Evolutionary conservation across 1,284 basidiomycete genomes (phyloP), one percentile per base, ranked within the genome.

Genomic region (Mycosarcoma maydis): DNA sequence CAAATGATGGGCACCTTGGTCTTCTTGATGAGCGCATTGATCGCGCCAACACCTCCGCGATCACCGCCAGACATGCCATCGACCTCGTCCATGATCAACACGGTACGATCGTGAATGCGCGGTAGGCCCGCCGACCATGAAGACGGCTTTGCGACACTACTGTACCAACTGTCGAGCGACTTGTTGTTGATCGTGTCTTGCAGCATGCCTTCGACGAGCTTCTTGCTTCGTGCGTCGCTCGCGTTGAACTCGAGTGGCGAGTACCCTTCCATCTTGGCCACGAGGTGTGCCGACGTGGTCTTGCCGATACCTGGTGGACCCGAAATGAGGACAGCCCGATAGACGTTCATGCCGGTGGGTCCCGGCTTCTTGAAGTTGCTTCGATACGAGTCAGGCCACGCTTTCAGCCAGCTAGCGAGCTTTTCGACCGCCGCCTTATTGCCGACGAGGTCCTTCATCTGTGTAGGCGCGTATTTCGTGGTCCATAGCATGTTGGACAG

Each of bases 51-150:
- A 64, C 95, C 95, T 19, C 96, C 95, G 46, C 95, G 87, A 83
- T 99, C 96, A 23, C 95, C 95, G 3, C 92, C 92, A 6, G 93
- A 96, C 94, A 98, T 98, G 8, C 96, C 95, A 75, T 99, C 95
- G 0, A 98, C 95, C 82, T 99, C 96, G 80, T 99, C 96, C 93
- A 99, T 97, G 81, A 98, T 98, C 39, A 98, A 84, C 69, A 93
- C 92, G 0, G 91, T 89, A 75, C 87, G 88, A 70, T 91, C 88
- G 0, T 90, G 92, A 61, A 97, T 88, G 11, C 88, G 68, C 29
- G 39, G 62, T 11, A 58, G 38, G 44, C 33, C 50, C 26, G 41
- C 42, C 13, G 44, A 40, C 13, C 48, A 32, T 16, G 45, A 29
- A 9, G 34, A 10, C 7, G 36, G 34, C 17, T 52, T 55, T 11